Evolutionary conservation across 1,139 yeast genomes (phyloP).

Genomic region (Taphrina pruni): DNA sequence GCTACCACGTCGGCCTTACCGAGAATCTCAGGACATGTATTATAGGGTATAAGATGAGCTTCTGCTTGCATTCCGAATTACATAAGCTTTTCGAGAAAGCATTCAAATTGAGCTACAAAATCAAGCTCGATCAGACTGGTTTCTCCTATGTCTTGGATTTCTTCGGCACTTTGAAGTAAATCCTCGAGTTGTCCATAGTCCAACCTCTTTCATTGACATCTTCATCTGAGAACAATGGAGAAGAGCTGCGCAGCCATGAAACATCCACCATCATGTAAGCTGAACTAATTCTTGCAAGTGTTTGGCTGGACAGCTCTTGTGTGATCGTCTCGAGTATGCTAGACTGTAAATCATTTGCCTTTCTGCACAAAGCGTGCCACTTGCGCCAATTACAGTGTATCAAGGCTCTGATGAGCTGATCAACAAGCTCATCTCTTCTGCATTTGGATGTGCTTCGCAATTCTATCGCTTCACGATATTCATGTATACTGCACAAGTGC

Average conservation of each 20-base stretch:
- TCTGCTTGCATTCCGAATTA: too few relatives aligned
- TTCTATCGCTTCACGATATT: slow-evolving; percentile 27
- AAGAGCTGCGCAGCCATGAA: slow-evolving; percentile 7
- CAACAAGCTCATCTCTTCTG: background rate
- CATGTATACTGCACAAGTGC: slow-evolving; percentile 22
- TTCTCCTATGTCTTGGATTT: background rate
- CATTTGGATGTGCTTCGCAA: background rate
- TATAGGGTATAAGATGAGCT: too few relatives aligned
- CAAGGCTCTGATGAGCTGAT: slow-evolving; percentile 1
- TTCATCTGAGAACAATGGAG: background rate
- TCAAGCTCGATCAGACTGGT: background rate
- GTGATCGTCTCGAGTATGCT: background rate
- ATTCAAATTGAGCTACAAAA: background rate
- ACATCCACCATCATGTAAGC: slow-evolving; percentile 14
- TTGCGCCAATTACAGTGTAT: slow-evolving; percentile 3
- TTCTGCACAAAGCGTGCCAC: background rate
- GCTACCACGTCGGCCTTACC: too few relatives aligned
- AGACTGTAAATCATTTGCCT: background rate
- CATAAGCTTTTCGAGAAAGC: too few relatives aligned
- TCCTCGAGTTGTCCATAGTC: background rate
- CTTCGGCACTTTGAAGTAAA: background rate
- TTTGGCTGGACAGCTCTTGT: background rate
- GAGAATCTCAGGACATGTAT: too few relatives aligned
- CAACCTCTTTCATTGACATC: background rate
- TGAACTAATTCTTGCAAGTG: background rate